Conservation (phyloP, 768 basidiomycete genomes). For the Gyrodon lividus region DNA sequence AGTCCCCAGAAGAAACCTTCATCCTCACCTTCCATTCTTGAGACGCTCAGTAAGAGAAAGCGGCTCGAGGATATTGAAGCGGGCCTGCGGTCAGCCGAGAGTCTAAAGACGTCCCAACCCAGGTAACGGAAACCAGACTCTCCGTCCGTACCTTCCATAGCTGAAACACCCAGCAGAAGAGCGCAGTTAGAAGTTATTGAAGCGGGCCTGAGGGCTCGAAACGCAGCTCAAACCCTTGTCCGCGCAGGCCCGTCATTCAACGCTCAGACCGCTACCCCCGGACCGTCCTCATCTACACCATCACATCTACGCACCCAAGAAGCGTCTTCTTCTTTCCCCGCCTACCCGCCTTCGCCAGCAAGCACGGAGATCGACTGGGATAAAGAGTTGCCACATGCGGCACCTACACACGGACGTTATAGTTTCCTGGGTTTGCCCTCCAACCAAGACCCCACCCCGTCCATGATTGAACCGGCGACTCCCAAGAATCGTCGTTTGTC, state of each 20-base stretch:
- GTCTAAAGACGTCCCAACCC: background rate
- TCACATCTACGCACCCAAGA: background rate
- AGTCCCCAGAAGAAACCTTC: background rate
- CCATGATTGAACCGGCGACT: conserved; percentile 7
- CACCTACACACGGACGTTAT: background rate
- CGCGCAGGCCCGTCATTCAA: background rate
- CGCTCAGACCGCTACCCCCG: background rate
- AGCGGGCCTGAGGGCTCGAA: conserved; percentile 9
- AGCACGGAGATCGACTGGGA: conserved; percentile 2
- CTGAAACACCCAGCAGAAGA: background rate
- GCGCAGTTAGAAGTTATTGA: conserved; percentile 10
- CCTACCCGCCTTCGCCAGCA: background rate
- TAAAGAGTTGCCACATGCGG: background rate
- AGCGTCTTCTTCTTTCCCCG: too few species aligned
- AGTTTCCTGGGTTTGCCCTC: conserved; percentile 23
- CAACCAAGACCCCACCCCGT: conserved; percentile 10
- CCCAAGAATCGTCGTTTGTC: conserved; percentile 9
- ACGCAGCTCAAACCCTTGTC: background rate
- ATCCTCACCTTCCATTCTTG: background rate
- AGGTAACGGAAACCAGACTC: background rate
- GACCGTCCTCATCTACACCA: background rate
- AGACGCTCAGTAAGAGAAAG: conserved; percentile 9
- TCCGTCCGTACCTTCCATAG: background rate
- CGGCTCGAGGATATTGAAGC: background rate
- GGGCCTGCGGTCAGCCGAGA: background rate